These are phyloP conservation scores for Imleria badia DNA, from an alignment of 768 basidiomycete species.

Conservation along the genomic window DNA sequence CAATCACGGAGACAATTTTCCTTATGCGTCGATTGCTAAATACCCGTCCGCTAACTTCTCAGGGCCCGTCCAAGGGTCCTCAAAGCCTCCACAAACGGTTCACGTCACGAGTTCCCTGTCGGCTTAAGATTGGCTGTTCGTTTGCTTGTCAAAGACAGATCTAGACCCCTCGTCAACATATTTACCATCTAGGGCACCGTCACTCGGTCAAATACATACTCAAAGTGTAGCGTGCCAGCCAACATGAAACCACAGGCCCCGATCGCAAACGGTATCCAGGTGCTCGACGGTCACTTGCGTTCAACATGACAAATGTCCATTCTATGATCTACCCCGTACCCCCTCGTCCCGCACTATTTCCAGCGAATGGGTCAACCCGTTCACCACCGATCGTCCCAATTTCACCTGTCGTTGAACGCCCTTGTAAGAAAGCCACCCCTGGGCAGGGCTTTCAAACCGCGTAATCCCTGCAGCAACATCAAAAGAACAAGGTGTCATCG, in stretches of 20 bases:
- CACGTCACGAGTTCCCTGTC: slow-evolving; percentile 16
- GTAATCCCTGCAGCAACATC: no score
- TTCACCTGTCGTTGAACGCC: no score
- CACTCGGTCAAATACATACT: neutral
- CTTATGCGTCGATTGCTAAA: neutral
- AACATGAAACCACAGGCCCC: slow-evolving; percentile 5
- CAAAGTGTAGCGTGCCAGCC: neutral
- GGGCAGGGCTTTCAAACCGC: no score
- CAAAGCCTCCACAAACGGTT: neutral
- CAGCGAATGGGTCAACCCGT: neutral
- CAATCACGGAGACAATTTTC: neutral
- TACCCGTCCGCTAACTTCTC: slow-evolving; percentile 1
- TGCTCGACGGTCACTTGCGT: neutral
- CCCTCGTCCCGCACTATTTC: no score
- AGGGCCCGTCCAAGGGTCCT: neutral
- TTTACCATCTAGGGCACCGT: neutral
- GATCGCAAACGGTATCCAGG: slow-evolving; percentile 13
- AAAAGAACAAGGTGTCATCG: no score
- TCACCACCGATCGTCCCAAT: no score
- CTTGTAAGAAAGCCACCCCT: no score
- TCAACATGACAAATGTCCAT: neutral
- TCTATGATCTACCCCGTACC: no score
- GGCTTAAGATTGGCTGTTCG: slow-evolving; percentile 12
- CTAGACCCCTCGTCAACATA: neutral
- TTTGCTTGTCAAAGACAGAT: slow-evolving; percentile 4